Evolutionary conservation across 116 monocot species (phyloP).

Genomic region (Phalaenopsis hybrid): DNA sequence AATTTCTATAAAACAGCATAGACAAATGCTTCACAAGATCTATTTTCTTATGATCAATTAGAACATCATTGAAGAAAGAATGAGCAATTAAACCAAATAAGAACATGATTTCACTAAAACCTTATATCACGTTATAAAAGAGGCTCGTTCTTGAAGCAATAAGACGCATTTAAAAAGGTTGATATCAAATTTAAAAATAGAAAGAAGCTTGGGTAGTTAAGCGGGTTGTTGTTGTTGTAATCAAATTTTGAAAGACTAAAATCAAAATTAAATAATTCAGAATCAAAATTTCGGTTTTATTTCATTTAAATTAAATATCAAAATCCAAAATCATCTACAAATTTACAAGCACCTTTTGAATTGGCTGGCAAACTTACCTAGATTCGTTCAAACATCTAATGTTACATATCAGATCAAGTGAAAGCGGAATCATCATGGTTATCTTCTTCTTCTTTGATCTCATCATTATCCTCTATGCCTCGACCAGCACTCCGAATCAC

Average conservation of each 20-base stretch:
- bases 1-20: too few species aligned
- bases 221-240: neutral
- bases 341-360: conserved; percentile 8
- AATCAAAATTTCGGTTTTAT: neutral
- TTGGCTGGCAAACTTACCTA: neutral
- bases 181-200: neutral
- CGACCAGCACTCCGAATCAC: conserved; percentile 32
- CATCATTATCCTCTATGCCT: conserved; percentile 46
- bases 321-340: conserved; percentile 8
- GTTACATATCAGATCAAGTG: neutral
- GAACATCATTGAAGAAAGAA: neutral
- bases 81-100: neutral
- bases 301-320: neutral
- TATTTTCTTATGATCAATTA: neutral
- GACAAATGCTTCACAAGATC: too few species aligned
- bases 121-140: neutral
- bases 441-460: conserved; percentile 41
- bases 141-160: neutral
- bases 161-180: neutral
- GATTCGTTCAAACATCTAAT: neutral
- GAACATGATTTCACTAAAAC: neutral
- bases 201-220: neutral
- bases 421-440: conserved; percentile 21
- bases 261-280: neutral
- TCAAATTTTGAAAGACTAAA: neutral